Evolutionary conservation across 2,329 filamentous ascomycete genomes (phyloP).

Genomic region (Blastomyces gilchristii): DNA sequence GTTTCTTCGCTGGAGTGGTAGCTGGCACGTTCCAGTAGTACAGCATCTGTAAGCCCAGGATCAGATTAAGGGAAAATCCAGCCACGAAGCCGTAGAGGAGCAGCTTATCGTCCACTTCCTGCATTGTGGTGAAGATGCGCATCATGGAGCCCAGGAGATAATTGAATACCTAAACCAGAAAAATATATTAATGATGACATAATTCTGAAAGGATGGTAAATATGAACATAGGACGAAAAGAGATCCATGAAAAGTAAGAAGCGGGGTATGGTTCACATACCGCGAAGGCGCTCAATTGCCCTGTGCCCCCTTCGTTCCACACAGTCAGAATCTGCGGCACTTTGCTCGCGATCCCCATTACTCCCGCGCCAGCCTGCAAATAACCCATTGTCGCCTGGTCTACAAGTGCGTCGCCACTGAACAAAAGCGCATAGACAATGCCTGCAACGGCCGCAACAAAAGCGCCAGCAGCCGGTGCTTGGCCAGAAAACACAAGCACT

Average conservation of each 20-base stretch:
- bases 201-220: neutral
- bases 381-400: slow-evolving; percentile 58
- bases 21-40: slow-evolving; percentile 79
- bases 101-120: slow-evolving; percentile 93
- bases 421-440: slow-evolving; percentile 60
- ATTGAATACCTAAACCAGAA: slow-evolving; percentile 71
- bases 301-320: slow-evolving; percentile 74
- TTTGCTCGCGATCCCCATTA: slow-evolving; percentile 80
- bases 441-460: slow-evolving; percentile 69
- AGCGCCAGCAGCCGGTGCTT: slow-evolving; percentile 55
- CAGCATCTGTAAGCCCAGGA: slow-evolving; percentile 81
- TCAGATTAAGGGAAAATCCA: slow-evolving; percentile 77
- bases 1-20: slow-evolving; percentile 17
- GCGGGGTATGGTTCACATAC: slow-evolving; percentile 47
- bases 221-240: neutral
- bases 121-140: slow-evolving; percentile 93
- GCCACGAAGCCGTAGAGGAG: slow-evolving; percentile 93
- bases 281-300: slow-evolving; percentile 91
- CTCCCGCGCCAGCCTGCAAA: slow-evolving; percentile 74
- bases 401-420: slow-evolving; percentile 47
- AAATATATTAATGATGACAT: neutral
- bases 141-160: slow-evolving; percentile 87
- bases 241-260: neutral
- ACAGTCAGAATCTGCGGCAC: slow-evolving; percentile 85
- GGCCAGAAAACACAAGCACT: slow-evolving; percentile 73